A percentile compares a stretch with the other conserved stretches of the same genome.
These are phyloP conservation scores for Saccharomycopsis guyanensis DNA, from an alignment of 805 yeast species.

Conservation along the genomic window DNA sequence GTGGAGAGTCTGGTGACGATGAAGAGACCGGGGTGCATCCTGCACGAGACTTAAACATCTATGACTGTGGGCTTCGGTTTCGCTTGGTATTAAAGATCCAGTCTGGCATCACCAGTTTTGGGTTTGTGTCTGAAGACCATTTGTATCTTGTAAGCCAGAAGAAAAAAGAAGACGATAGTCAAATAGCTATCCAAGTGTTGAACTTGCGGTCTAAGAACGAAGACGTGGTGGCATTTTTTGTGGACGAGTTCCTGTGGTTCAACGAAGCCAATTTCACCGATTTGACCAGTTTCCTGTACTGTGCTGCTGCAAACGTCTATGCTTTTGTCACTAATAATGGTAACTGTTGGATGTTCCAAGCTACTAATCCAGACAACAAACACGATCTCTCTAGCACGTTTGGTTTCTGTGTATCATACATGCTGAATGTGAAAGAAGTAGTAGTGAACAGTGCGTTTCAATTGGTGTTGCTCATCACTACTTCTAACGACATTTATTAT, in stretches of 20 bases:
- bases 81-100: slow-evolving; percentile 25
- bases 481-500: slow-evolving; percentile 11
- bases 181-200: slow-evolving; percentile 11
- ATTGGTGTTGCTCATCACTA: slow-evolving; percentile 11
- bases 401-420: slow-evolving; percentile 17
- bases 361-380: slow-evolving; percentile 1
- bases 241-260: slow-evolving; percentile 20
- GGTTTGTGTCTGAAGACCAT: slow-evolving; percentile 20
- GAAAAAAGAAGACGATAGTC: slow-evolving; percentile 7
- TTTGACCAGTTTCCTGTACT: slow-evolving; percentile 6
- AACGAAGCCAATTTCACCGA: background rate
- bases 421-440: slow-evolving; percentile 12
- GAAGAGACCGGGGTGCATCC: background rate
- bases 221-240: slow-evolving; percentile 8
- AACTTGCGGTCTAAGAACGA: slow-evolving; percentile 4
- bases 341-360: slow-evolving; percentile 20
- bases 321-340: slow-evolving; percentile 17
- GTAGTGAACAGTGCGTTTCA: slow-evolving; percentile 16
- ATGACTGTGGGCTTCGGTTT: slow-evolving; percentile 24
- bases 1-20: slow-evolving; percentile 8
- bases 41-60: slow-evolving; percentile 12
- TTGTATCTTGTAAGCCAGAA: slow-evolving; percentile 12
- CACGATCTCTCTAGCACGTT: slow-evolving; percentile 4
- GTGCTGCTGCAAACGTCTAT: slow-evolving; percentile 8
- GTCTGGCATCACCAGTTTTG: slow-evolving; percentile 23